phyloP scores from a whole-genome alignment of 164 flowering plant species.

The Stephania cephalantha region DNA sequence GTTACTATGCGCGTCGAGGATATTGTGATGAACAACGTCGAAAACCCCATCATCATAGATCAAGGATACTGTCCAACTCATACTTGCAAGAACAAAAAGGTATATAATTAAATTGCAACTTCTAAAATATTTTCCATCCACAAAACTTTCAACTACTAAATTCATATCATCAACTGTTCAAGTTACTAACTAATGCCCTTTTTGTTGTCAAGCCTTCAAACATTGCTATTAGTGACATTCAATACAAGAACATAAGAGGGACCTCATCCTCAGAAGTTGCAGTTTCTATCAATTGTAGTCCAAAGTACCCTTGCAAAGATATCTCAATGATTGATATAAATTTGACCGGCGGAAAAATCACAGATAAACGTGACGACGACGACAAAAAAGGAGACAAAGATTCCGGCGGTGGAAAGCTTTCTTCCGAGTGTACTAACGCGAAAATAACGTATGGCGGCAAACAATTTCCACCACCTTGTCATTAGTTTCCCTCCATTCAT shows the following conservation, averaged over 20 bases:
- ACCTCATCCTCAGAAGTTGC: neutral
- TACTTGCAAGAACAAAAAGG: constrained; percentile 20
- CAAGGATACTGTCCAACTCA: constrained; percentile 48
- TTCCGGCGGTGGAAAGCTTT: neutral
- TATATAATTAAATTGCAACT: neutral
- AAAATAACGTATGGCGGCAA: neutral
- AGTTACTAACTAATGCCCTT: neutral
- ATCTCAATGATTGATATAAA: neutral
- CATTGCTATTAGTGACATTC: neutral
- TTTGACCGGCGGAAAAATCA: neutral
- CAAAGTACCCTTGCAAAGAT: neutral
- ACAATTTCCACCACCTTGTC: neutral
- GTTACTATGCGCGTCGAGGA: constrained; percentile 30
- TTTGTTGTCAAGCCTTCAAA: constrained; percentile 2
- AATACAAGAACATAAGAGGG: constrained; percentile 3
- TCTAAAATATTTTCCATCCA: neutral
- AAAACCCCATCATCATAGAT: constrained; percentile 43
- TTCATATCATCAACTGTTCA: neutral
- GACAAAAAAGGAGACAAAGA: neutral
- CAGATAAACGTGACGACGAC: neutral
- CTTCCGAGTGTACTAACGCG: neutral
- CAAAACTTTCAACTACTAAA: neutral
- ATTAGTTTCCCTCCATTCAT: neutral
- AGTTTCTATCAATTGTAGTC: neutral
- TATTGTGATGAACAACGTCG: constrained; percentile 35